Evolutionary conservation across 2,329 filamentous ascomycete species (phyloP).

Genomic region (Trichophyton verrucosum): DNA sequence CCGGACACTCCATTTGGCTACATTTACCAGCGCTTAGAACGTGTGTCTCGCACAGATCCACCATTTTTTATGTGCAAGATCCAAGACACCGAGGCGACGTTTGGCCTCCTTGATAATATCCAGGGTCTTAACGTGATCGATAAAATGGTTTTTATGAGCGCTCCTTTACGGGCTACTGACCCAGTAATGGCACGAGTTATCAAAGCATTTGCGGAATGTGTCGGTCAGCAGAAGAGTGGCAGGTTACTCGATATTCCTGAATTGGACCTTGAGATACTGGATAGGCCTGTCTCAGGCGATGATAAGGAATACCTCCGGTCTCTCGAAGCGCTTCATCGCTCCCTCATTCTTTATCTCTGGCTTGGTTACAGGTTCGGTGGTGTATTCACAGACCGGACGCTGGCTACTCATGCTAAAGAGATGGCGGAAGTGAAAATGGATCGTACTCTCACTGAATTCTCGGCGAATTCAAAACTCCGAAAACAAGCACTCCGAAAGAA

Average conservation of each 20-base stretch:
- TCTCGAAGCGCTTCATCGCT: conserved; percentile 69
- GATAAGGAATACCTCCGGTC: conserved; percentile 47
- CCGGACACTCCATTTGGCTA: conserved; percentile 69
- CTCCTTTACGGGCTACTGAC: conserved; percentile 52
- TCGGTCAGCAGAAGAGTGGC: conserved; percentile 56
- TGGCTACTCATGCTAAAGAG: conserved; percentile 68
- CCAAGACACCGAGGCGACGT: conserved; percentile 50
- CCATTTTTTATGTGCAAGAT: conserved; percentile 60
- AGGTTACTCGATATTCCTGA: conserved; percentile 57
- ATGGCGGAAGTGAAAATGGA: conserved; percentile 68
- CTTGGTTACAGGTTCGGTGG: conserved; percentile 78
- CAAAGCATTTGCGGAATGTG: conserved; percentile 52
- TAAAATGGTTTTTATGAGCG: conserved; percentile 59
- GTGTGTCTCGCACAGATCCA: conserved; percentile 51
- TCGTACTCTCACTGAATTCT: conserved; percentile 47
- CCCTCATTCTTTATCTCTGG: conserved; percentile 81
- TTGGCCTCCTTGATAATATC: conserved; percentile 62
- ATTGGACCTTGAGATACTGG: conserved; percentile 62
- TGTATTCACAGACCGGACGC: conserved; percentile 59
- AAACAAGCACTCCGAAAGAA: conserved; percentile 17
- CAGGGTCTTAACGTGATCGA: conserved; percentile 57
- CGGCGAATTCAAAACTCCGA: conserved; percentile 30
- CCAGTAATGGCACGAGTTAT: conserved; percentile 35
- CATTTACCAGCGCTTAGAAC: conserved; percentile 61
- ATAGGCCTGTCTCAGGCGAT: conserved; percentile 37